Base-by-base conservation (phyloP, 1,284 basidiomycete species). In the Singerocomus inundabilis region DNA sequence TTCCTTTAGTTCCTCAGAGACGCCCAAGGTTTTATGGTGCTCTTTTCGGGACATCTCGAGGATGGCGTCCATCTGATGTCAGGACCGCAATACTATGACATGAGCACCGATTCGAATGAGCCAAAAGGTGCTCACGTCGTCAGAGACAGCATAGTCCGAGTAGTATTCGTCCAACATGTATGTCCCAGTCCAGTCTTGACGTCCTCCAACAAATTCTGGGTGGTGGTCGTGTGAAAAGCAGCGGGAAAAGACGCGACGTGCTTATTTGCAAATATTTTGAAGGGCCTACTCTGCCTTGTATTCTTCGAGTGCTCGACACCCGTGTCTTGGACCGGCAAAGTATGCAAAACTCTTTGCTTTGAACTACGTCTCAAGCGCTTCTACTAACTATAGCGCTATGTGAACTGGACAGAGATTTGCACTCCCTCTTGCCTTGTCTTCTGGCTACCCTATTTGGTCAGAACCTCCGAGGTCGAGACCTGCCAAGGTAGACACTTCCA, bases 41-140 rank as follows among this genome's bases (percentile, higher is more conserved):
- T 60, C 56, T 6, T 44, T 16, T 8, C 54, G 61, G 3, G 66
- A 64, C 61, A 66, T 62, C 16, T 68, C 53, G 25, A 69, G 54
- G 42, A 70, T 54, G n/a, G 39, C 57, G 11, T 57, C 59, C 59
- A 66, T 54, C 68, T 66, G 46, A 43, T 21, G 24, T 18, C 33
- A 2, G 10, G n/a, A 26, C 49, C 39, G 21, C 4, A n/a, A 26
- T 13, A 32, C 21, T 8, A 25, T n/a, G 13, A 33, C 36, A 46
- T 45, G 21, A 46, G 31, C 29, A 29, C 24, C 26, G 11, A 25
- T 29, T 38, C n/a, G 24, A 24, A 21, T 21, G 36, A 48, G 29
- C n/a, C 10, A 12, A 29, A 34, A 21, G 16, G 16, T 41, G 48
- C 67, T 48, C 46, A 65, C 67, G 30, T 67, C 60, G 6, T 66